Conservation (phyloP, 495 filamentous ascomycete species). For the Pyrenula aspistea region DNA sequence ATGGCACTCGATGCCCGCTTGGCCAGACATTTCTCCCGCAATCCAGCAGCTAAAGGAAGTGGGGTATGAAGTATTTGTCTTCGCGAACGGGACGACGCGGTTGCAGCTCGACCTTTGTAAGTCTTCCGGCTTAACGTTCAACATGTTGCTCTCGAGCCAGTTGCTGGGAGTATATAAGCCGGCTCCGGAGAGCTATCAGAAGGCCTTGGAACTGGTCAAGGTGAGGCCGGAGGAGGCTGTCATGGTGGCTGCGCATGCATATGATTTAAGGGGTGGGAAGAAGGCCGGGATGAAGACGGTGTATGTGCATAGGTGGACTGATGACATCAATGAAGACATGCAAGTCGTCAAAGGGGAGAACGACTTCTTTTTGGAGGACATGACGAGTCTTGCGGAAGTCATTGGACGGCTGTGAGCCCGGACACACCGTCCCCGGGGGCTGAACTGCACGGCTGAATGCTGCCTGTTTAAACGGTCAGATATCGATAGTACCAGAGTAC, state of each 20-base stretch:
- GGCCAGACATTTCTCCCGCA: constrained; percentile 30
- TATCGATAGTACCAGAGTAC: no score
- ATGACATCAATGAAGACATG: constrained; percentile 40
- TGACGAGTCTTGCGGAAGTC: constrained; percentile 15
- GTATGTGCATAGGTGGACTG: constrained; percentile 42
- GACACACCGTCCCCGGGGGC: no score
- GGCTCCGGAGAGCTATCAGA: constrained; percentile 28
- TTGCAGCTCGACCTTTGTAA: constrained; percentile 38
- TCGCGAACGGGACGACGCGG: constrained; percentile 43
- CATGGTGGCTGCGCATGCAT: constrained; percentile 42
- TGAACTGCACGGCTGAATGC: no score
- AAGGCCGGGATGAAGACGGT: constrained; percentile 32
- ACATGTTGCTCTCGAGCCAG: constrained; percentile 40
- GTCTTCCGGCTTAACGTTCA: constrained; percentile 34
- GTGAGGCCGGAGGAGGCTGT: constrained; percentile 33
- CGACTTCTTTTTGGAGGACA: constrained; percentile 34
- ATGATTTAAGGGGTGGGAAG: constrained; percentile 35
- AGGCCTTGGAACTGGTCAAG: constrained; percentile 29
- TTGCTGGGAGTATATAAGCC: constrained; percentile 37
- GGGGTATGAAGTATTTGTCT: constrained; percentile 27
- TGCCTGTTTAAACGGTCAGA: no score
- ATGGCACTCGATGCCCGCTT: constrained; percentile 35
- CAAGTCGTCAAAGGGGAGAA: constrained; percentile 26
- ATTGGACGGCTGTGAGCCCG: constrained; percentile 12
- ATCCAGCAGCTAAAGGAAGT: constrained; percentile 13